These are phyloP conservation scores for Geosiphon pyriformis DNA, from an alignment of 192 early-diverging fungal species.

Conservation along the genomic window DNA sequence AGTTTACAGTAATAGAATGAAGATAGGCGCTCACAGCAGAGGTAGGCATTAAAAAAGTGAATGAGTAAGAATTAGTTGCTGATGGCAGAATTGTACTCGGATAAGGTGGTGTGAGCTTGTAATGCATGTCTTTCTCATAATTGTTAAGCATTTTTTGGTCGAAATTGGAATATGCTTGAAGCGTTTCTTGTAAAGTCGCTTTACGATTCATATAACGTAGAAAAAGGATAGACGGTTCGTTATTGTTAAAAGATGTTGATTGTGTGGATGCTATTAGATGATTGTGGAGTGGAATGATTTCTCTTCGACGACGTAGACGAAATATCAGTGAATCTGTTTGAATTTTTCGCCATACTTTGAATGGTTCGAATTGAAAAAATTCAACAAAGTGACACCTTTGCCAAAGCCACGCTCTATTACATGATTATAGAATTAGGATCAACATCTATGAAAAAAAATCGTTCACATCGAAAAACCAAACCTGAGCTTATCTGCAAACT, in stretches of 20 bases:
- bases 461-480: conserved; percentile 17
- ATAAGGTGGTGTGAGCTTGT: conserved; percentile 26
- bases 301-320: conserved; percentile 37
- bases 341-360: conserved; percentile 55
- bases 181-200: conserved; percentile 31
- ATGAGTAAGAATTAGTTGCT: conserved; percentile 33
- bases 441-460: not conserved
- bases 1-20: conserved; percentile 28
- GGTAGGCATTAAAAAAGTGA: conserved; percentile 44
- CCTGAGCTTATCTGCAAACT: conserved; percentile 50
- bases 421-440: not conserved
- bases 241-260: not conserved
- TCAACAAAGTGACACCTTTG: conserved; percentile 44
- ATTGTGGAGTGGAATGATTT: not conserved
- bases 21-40: conserved; percentile 36
- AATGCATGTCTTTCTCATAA: conserved; percentile 24
- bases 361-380: conserved; percentile 54
- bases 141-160: not conserved
- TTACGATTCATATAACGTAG: conserved; percentile 42
- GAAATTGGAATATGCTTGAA: conserved; percentile 37
- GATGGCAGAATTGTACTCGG: not conserved
- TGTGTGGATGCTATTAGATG: not conserved
- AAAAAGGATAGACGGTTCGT: conserved; percentile 29
- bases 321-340: conserved; percentile 58
- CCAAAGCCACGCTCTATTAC: conserved; percentile 47